Conservation (phyloP, 495 filamentous ascomycete genomes). For the Neurospora tetraspora region DNA sequence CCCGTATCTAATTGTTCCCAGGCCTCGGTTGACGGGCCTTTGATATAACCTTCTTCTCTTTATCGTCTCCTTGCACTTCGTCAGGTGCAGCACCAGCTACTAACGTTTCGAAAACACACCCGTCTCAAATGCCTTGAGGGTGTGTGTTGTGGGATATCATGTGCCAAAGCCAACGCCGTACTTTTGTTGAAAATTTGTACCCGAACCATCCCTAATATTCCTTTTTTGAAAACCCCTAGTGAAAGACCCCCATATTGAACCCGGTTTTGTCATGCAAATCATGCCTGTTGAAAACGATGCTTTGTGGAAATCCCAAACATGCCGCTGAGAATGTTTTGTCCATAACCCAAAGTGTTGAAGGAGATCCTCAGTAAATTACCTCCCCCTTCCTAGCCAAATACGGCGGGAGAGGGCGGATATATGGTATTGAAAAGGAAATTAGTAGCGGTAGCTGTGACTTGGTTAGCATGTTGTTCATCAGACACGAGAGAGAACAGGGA, state of each 20-base stretch:
- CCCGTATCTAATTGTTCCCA: constrained; percentile 3
- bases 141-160: constrained; percentile 32
- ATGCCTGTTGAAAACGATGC: constrained; percentile 40
- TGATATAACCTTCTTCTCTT: constrained; percentile 4
- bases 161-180: constrained; percentile 41
- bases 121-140: background rate
- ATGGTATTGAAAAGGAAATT: constrained; percentile 17
- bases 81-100: background rate
- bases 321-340: constrained; percentile 15
- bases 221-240: constrained; percentile 27
- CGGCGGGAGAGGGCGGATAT: constrained; percentile 4
- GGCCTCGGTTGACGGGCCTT: constrained; percentile 27
- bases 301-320: constrained; percentile 15
- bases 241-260: constrained; percentile 8
- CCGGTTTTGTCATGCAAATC: constrained; percentile 33
- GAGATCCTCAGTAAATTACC: constrained; percentile 11
- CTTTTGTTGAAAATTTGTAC: constrained; percentile 46
- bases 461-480: constrained; percentile 21
- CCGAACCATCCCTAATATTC: constrained; percentile 27
- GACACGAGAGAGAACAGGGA: background rate
- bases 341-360: constrained; percentile 18
- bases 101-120: background rate
- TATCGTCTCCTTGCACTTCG: constrained; percentile 1
- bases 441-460: constrained; percentile 46
- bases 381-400: constrained; percentile 6